Conservation (phyloP, 2,329 filamentous ascomycete species). For the Hypomyces perniciosus region DNA sequence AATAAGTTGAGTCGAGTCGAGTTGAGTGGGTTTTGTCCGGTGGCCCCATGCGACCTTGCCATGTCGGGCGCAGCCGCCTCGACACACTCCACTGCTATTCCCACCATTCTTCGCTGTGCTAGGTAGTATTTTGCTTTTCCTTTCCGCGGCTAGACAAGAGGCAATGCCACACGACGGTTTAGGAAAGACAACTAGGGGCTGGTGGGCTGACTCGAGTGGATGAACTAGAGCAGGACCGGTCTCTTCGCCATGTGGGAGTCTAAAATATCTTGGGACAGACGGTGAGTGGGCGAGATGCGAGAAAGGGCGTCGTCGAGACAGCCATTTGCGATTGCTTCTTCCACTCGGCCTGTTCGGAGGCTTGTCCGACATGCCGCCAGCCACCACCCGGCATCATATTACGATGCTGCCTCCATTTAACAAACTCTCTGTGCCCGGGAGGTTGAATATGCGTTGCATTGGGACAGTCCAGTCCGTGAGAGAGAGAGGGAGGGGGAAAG, state of each 20-base stretch:
- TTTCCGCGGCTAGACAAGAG: neutral
- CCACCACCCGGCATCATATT: neutral
- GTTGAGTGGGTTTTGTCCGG: no score
- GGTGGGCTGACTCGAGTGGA: neutral
- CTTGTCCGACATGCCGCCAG: neutral
- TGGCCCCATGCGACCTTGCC: neutral
- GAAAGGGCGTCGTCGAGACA: neutral
- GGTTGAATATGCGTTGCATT: no score
- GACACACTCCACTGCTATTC: neutral
- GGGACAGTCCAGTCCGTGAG: no score
- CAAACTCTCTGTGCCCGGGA: no score
- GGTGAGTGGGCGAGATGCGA: conserved; percentile 11
- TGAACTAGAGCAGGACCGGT: neutral
- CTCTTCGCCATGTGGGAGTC: conserved; percentile 11
- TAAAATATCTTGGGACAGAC: conserved; percentile 4
- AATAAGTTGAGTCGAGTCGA: neutral
- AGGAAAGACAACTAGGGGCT: neutral
- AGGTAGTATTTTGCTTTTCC: neutral
- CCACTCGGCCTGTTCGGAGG: neutral
- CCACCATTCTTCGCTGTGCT: neutral
- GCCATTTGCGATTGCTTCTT: neutral
- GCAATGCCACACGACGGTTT: neutral
- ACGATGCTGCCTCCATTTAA: no score
- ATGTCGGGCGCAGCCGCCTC: neutral
- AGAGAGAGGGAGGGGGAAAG: no score